These are phyloP conservation scores for Ensete ventricosum DNA, from an alignment of 176 grass and related monocot genomes.

Conservation along the genomic window DNA sequence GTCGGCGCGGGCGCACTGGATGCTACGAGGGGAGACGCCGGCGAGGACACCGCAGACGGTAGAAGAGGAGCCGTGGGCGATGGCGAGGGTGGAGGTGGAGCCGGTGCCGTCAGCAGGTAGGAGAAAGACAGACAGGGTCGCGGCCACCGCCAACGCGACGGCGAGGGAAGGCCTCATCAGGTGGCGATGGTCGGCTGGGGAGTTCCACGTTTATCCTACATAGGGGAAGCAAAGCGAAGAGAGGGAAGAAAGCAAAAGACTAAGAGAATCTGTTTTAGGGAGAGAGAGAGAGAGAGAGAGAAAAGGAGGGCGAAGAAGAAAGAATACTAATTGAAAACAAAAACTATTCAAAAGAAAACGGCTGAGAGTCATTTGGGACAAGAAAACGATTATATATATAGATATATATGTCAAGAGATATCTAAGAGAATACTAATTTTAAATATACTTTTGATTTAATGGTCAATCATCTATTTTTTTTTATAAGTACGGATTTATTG, in stretches of 20 bases:
- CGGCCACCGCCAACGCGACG: not conserved
- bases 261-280: not conserved
- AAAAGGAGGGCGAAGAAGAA: no score
- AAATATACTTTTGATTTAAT: no score
- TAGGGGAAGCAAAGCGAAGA: not conserved
- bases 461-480: no score
- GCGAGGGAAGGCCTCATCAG: slow-evolving; percentile 1
- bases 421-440: no score
- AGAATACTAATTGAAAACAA: no score
- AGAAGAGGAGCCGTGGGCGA: slow-evolving; percentile 19
- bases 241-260: not conserved
- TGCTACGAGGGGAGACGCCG: slow-evolving; percentile 20
- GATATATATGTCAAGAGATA: no score
- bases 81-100: slow-evolving; percentile 48
- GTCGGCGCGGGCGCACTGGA: not conserved
- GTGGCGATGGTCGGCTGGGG: not conserved
- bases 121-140: not conserved
- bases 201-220: not conserved
- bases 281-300: not conserved
- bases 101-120: slow-evolving; percentile 12
- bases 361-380: no score
- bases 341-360: no score
- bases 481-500: no score
- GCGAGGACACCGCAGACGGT: slow-evolving; percentile 44
- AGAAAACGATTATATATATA: no score